Conservation (phyloP, 768 basidiomycete genomes). For the Lactifluus volemus region DNA sequence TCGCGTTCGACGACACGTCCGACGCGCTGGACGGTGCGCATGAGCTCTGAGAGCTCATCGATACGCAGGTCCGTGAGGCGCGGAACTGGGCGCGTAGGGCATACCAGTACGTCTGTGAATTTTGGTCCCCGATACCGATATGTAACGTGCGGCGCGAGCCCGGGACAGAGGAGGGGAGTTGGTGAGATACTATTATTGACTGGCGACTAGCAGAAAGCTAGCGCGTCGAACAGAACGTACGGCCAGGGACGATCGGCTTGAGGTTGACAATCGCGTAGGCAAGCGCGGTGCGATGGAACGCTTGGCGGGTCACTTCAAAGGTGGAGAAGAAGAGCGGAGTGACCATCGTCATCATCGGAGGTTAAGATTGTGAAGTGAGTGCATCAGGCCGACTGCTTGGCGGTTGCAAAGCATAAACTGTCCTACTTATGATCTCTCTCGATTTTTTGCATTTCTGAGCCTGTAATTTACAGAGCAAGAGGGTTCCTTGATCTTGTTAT, state of each 20-base stretch:
- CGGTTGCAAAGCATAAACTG: no score
- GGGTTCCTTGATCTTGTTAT: no score
- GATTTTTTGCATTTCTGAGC: no score
- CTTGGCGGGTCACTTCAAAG: conserved; percentile 70
- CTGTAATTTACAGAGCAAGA: no score
- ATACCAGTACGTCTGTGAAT: conserved; percentile 43
- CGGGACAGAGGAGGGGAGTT: no score
- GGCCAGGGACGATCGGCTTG: conserved; percentile 89
- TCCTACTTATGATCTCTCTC: no score
- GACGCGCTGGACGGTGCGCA: conserved; percentile 69
- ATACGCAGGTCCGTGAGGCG: conserved; percentile 40
- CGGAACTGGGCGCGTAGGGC: conserved; percentile 41
- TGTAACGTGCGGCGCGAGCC: no score
- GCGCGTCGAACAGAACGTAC: conserved; percentile 40
- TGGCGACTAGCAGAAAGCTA: no score
- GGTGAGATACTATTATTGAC: no score
- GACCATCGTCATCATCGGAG: neutral
- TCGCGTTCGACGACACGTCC: conserved; percentile 72
- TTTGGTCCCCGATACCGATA: neutral
- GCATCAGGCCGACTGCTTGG: no score
- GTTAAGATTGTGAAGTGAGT: no score
- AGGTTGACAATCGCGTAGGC: conserved; percentile 89
- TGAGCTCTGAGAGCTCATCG: conserved; percentile 70
- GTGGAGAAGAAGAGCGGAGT: conserved; percentile 58
- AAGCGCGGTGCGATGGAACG: conserved; percentile 58